These are phyloP conservation scores for Ogataea pilisensis DNA, from an alignment of 805 yeast genomes.

Conservation along the genomic window DNA sequence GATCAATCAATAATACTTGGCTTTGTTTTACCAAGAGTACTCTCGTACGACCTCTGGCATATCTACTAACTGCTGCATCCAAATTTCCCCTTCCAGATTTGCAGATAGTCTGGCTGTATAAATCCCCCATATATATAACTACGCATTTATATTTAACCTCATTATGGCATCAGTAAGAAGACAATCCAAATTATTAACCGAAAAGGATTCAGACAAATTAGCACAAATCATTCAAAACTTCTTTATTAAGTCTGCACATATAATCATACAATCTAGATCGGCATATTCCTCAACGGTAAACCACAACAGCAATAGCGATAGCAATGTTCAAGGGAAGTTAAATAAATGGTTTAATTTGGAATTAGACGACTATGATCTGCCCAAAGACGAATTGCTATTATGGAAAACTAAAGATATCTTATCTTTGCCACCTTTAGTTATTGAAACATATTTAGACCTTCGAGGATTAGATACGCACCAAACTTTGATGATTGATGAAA, in stretches of 20 bases:
- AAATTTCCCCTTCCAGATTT: too few species aligned
- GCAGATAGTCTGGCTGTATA: too few species aligned
- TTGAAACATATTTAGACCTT: slow-evolving; percentile 60
- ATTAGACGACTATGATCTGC: slow-evolving; percentile 32
- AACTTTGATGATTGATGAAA: slow-evolving; percentile 24
- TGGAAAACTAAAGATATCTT: slow-evolving; percentile 52
- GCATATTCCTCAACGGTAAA: slow-evolving; percentile 10
- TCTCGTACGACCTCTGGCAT: too few species aligned
- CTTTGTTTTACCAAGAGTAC: too few species aligned
- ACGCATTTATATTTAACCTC: too few species aligned
- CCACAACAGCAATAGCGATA: slow-evolving; percentile 4
- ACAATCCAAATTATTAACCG: slow-evolving; percentile 23
- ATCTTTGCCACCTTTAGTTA: slow-evolving; percentile 72
- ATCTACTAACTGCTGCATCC: too few species aligned
- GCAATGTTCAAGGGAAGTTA: slow-evolving; percentile 31
- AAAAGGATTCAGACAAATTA: slow-evolving; percentile 30
- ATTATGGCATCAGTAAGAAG: slow-evolving; percentile 2
- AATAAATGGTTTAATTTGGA: slow-evolving; percentile 66
- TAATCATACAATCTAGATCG: slow-evolving; percentile 33
- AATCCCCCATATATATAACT: too few species aligned
- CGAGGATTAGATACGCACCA: slow-evolving; percentile 22
- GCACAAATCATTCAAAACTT: slow-evolving; percentile 45
- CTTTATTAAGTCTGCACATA: slow-evolving; percentile 58
- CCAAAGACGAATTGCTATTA: slow-evolving; percentile 52
- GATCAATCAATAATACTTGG: too few species aligned